phyloP scores from a whole-genome alignment of 2,329 filamentous ascomycete genomes.

The Ophiocordyceps camponoti-floridani region DNA sequence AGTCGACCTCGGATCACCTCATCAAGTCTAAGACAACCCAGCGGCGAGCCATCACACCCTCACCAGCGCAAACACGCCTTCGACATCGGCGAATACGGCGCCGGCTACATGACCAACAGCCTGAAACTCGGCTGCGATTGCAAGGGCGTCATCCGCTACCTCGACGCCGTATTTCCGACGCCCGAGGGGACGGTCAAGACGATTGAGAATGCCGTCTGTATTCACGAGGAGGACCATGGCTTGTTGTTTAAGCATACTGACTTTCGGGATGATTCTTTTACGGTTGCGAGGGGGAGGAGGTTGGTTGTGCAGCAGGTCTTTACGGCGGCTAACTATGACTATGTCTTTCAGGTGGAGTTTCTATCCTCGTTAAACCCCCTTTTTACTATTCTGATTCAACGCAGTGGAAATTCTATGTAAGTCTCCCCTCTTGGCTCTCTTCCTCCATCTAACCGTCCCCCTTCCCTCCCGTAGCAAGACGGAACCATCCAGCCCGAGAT shows the following conservation, averaged over 20 bases:
- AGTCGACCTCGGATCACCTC: neutral
- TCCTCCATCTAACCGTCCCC: neutral
- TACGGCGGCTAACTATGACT: conserved; percentile 50
- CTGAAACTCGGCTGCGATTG: conserved; percentile 43
- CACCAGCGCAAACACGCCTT: conserved; percentile 52
- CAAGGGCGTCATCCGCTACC: conserved; percentile 37
- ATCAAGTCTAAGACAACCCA: neutral
- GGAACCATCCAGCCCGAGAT: conserved; percentile 48
- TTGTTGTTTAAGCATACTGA: conserved; percentile 49
- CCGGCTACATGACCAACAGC: conserved; percentile 48
- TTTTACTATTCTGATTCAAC: neutral
- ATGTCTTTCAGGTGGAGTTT: conserved; percentile 7
- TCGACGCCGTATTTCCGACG: conserved; percentile 18
- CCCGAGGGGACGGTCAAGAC: conserved; percentile 39
- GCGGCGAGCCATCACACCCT: conserved; percentile 43
- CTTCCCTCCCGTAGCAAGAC: conserved; percentile 25
- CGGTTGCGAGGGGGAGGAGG: conserved; percentile 38
- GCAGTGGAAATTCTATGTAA: conserved; percentile 68
- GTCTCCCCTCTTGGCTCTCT: conserved; percentile 1
- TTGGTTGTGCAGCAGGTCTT: conserved; percentile 47
- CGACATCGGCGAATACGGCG: conserved; percentile 50
- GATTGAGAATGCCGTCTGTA: conserved; percentile 35
- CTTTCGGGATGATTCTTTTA: conserved; percentile 38
- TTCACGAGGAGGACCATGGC: conserved; percentile 26
- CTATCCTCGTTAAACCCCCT: neutral